Conservation (phyloP, 129 eudicot genomes). For the Ambrosia artemisiifolia region DNA sequence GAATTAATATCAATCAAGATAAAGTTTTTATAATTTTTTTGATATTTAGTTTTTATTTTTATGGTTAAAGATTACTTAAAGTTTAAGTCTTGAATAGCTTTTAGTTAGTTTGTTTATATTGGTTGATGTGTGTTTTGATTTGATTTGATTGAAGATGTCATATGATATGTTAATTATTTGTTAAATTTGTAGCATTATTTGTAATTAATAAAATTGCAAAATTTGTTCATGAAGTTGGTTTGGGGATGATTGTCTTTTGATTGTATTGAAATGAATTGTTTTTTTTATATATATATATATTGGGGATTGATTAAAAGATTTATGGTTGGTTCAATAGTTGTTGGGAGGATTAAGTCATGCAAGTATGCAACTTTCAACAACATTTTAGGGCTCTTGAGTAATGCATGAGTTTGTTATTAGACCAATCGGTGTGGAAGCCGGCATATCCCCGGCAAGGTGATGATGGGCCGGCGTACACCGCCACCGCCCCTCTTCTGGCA, state of each 20-base stretch:
- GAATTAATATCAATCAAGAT: constrained; percentile 3
- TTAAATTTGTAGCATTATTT: neutral
- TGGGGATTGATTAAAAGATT: neutral
- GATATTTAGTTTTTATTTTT: neutral
- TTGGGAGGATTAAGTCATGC: constrained; percentile 8
- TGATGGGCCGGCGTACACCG: too few species aligned
- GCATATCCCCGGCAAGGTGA: too few species aligned
- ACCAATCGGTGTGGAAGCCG: too few species aligned
- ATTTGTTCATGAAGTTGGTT: neutral
- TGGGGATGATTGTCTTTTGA: neutral
- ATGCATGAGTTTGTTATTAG: too few species aligned
- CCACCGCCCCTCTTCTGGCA: too few species aligned
- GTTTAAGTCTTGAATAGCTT: constrained; percentile 14
- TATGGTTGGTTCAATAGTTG: constrained; percentile 10
- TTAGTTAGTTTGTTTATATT: neutral
- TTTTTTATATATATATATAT: too few species aligned
- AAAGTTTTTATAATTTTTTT: neutral
- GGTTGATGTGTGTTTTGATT: neutral
- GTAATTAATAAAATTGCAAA: neutral
- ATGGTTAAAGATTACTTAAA: constrained; percentile 11
- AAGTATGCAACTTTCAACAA: neutral
- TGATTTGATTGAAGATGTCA: constrained; percentile 8
- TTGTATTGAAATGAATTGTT: neutral
- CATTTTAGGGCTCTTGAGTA: neutral
- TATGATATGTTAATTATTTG: neutral